Evolutionary conservation across 208 protist species (phyloP), one percentile per base, ranked within the genome.

Genomic region (Trypanosoma conorhini): DNA sequence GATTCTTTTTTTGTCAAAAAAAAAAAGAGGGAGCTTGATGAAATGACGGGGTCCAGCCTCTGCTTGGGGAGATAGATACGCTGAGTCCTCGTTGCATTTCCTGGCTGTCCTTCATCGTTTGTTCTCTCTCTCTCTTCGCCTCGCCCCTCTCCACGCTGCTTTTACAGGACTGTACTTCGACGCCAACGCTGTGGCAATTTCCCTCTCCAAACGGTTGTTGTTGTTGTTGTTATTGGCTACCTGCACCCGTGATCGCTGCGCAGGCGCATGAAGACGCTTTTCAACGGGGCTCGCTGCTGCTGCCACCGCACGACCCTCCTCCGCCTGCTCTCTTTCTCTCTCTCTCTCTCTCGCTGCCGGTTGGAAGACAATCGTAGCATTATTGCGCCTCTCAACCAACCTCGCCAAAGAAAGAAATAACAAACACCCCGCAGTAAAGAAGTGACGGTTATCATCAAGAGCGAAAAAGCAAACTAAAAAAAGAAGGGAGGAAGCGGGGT

Each of bases 271-370:
- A 10, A 13, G 8, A 46, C 8, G 15, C 15, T 46, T 46, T 19
- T 46, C 17, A 12, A 46, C 8, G 9, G 42, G 9, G 12, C 38
- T 42, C 42, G 17, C 9, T 46, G 42, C 42, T 12, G 42, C 42
- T 46, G 42, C 15, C 42, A 12, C 42, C 9, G 8, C 42, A 46
- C 30, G 70, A 62, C 58, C 69, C 56, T 40, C 64, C 30, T 68
- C 57, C n/a, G 33, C 33, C 33, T 38, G 33, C 70, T 76, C 65
- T 83, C 28, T 72, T 69, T 67, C 72, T 59, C 61, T 70, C 69
- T 65, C 28, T 62, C 21, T 78, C 30, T 64, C 44, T 24, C 3
- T 72, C 26, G 13, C 60, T 54, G 62, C 12, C 17, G 42, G 42
- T 3, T 31, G 22, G 24, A 8, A 56, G 9, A 56, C 51, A 56